Conservation (phyloP, 345 rosid genomes). For the Eutrema japonicum region DNA sequence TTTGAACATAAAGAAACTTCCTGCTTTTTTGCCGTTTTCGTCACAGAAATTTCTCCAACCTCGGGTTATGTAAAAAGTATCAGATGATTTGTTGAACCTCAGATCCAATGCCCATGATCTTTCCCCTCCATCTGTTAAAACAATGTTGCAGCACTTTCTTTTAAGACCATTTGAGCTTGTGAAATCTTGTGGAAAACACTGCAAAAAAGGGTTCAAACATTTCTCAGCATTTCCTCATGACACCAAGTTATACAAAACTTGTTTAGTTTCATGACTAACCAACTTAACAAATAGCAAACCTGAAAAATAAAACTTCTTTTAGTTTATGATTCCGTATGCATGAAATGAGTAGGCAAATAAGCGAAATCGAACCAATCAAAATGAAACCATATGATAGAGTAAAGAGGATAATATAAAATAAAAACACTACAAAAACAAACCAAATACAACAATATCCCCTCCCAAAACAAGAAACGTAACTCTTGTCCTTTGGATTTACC, state of each 20-base stretch:
- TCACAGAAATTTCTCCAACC: constrained; percentile 36
- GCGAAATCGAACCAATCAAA: background rate
- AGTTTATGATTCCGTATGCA: background rate
- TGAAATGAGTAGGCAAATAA: background rate
- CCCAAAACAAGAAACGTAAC: background rate
- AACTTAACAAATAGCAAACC: background rate
- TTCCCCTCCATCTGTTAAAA: constrained; percentile 17
- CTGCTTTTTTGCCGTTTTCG: constrained; percentile 12
- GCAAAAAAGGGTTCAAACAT: constrained; percentile 9
- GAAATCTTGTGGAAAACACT: constrained; percentile 22
- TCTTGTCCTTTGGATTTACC: too few relatives aligned
- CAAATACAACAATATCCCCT: background rate
- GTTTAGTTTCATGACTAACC: background rate
- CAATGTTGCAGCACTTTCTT: constrained; percentile 11
- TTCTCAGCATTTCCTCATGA: constrained; percentile 19
- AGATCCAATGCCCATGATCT: constrained; percentile 30
- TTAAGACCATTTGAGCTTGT: background rate
- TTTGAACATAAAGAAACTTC: constrained; percentile 12
- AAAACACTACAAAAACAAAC: background rate
- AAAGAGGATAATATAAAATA: background rate
- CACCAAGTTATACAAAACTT: background rate
- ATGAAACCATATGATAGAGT: background rate
- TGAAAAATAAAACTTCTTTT: background rate
- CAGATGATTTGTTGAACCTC: constrained; percentile 18
- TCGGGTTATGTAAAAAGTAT: constrained; percentile 2